Evolutionary conservation across 257 asterid genomes (phyloP).

Genomic region (Scutellaria barbata): DNA sequence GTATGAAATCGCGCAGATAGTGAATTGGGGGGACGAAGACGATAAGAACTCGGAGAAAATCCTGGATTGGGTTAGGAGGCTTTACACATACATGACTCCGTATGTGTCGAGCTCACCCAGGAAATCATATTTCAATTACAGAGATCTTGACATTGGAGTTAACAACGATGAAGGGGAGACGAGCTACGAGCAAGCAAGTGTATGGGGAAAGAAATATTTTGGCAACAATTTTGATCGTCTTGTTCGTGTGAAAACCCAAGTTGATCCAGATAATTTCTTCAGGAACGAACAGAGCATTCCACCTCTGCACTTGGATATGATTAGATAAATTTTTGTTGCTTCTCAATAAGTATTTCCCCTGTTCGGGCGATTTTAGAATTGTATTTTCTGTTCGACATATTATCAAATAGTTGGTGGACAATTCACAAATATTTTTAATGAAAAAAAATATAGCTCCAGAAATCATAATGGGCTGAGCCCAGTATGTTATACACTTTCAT

Average conservation of each 20-base stretch:
- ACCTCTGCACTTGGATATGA: background rate
- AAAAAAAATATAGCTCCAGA: no score
- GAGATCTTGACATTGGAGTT: constrained; percentile 21
- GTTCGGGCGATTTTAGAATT: no score
- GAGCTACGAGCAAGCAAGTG: constrained; percentile 14
- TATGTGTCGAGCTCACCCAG: constrained; percentile 28
- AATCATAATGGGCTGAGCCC: no score
- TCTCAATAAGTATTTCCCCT: background rate
- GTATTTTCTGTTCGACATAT: background rate
- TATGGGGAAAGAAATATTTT: constrained; percentile 31
- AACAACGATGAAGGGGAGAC: background rate
- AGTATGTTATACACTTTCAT: no score
- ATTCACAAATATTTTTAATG: no score
- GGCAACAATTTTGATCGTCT: constrained; percentile 15
- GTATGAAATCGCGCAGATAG: constrained; percentile 5
- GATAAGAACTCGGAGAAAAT: background rate
- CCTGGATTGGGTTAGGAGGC: constrained; percentile 27
- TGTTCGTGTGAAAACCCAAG: constrained; percentile 22
- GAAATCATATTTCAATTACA: background rate
- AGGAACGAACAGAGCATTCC: constrained; percentile 6
- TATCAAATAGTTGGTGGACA: background rate
- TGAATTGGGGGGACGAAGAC: constrained; percentile 15
- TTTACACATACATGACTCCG: constrained; percentile 28
- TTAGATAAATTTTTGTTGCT: background rate
- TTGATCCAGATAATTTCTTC: background rate